phyloP scores from a whole-genome alignment of 768 basidiomycete genomes.

The Mycena metata region DNA sequence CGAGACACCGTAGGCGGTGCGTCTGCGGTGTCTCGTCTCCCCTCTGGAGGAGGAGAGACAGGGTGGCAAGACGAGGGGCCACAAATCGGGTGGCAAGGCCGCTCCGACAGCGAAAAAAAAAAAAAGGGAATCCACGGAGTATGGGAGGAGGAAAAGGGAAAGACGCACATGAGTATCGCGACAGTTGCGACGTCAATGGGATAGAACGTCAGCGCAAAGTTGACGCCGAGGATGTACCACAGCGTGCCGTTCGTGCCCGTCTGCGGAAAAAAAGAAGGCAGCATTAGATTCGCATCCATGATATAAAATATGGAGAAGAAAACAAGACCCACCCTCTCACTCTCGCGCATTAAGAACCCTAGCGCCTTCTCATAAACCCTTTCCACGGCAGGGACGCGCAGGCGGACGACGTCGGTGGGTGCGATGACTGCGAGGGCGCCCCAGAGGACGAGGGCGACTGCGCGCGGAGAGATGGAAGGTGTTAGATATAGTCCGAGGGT shows the following conservation, averaged over 20 bases:
- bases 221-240: slow-evolving; percentile 91
- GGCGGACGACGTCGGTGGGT: slow-evolving; percentile 82
- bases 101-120: not conserved
- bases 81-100: too few species aligned
- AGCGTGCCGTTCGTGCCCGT: slow-evolving; percentile 85
- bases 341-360: slow-evolving; percentile 92
- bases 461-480: slow-evolving; percentile 57
- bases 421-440: slow-evolving; percentile 75
- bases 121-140: slow-evolving; percentile 22
- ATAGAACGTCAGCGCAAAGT: slow-evolving; percentile 79
- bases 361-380: slow-evolving; percentile 76
- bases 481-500: slow-evolving; percentile 70
- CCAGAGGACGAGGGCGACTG: slow-evolving; percentile 74
- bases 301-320: not conserved
- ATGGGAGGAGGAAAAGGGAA: slow-evolving; percentile 8
- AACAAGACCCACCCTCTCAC: slow-evolving; percentile 72
- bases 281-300: not conserved
- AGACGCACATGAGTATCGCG: slow-evolving; percentile 84
- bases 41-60: not conserved
- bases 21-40: not conserved
- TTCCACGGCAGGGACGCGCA: slow-evolving; percentile 75
- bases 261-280: not conserved
- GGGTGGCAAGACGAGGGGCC: not conserved
- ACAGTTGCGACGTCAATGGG: slow-evolving; percentile 93
- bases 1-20: not conserved